Conservation (phyloP, 129 eudicot genomes). For the Ambrosia trifida region DNA sequence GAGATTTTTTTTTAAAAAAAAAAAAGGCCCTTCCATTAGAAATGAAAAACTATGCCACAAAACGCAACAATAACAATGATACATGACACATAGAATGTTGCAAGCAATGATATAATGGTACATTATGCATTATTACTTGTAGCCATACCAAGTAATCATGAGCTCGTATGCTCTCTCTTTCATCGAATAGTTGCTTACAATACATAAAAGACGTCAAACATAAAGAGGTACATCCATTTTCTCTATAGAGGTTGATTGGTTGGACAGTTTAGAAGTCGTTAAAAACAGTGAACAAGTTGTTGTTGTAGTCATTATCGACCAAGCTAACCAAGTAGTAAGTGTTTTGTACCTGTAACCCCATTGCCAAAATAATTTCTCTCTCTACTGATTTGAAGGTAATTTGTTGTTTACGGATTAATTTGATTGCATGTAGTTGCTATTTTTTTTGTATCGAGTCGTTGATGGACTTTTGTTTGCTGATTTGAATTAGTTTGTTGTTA, state of each 20-base stretch:
- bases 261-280: conserved; percentile 31
- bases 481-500: too few relatives aligned
- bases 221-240: conserved; percentile 19
- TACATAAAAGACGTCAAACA: conserved; percentile 9
- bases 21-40: neutral
- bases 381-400: too few relatives aligned
- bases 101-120: conserved; percentile 18
- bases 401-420: too few relatives aligned
- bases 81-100: neutral
- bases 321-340: conserved; percentile 86
- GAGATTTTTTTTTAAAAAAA: neutral
- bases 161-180: conserved; percentile 8
- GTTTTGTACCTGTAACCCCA: conserved; percentile 64
- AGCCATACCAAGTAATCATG: conserved; percentile 1
- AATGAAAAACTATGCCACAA: neutral
- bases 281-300: conserved; percentile 76
- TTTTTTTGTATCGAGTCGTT: too few relatives aligned
- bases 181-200: conserved; percentile 25
- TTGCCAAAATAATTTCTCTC: neutral
- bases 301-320: conserved; percentile 86
- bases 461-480: too few relatives aligned
- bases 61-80: neutral
- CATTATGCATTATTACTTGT: conserved; percentile 26
- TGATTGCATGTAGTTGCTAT: too few relatives aligned
- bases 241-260: conserved; percentile 20